These are phyloP conservation scores for Sedum album DNA, from an alignment of 164 flowering plant species.

Conservation along the genomic window DNA sequence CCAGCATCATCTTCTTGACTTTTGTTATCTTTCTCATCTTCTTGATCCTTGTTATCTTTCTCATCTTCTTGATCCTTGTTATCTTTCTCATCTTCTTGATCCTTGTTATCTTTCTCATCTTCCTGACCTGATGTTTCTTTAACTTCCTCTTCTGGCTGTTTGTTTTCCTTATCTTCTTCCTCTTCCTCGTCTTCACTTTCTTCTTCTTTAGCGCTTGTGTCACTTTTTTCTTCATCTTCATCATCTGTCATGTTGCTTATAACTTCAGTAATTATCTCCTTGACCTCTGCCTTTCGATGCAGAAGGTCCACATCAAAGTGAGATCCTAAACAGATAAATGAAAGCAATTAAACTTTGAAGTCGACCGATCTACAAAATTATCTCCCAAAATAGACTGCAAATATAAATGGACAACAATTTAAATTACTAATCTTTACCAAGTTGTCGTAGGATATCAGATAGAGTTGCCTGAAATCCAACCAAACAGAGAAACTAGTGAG, in stretches of 20 bases:
- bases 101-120: not conserved
- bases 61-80: not conserved
- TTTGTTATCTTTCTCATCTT: too few relatives aligned
- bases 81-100: not conserved
- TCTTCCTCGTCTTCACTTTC: slow-evolving; percentile 14
- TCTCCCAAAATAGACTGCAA: not conserved
- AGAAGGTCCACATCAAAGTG: slow-evolving; percentile 52
- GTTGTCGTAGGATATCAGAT: slow-evolving; percentile 69
- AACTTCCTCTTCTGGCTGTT: slow-evolving; percentile 1
- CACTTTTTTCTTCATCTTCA: slow-evolving; percentile 44
- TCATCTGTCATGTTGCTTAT: slow-evolving; percentile 58
- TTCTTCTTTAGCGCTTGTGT: slow-evolving; percentile 16
- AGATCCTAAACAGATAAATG: slow-evolving; percentile 23
- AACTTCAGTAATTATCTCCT: slow-evolving; percentile 60
- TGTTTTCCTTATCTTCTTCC: slow-evolving; percentile 26
- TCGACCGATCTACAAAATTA: not conserved
- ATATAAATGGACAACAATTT: not conserved
- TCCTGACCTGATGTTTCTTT: not conserved
- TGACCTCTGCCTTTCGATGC: slow-evolving; percentile 60
- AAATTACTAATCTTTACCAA: slow-evolving; percentile 32
- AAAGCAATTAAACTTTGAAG: not conserved
- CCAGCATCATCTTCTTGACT: too few relatives aligned
- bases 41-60: too few relatives aligned
- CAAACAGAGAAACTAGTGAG: slow-evolving; percentile 9
- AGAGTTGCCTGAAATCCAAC: slow-evolving; percentile 59